Base-by-base conservation (phyloP, 345 rosid genomes). In the Camelina neglecta region DNA sequence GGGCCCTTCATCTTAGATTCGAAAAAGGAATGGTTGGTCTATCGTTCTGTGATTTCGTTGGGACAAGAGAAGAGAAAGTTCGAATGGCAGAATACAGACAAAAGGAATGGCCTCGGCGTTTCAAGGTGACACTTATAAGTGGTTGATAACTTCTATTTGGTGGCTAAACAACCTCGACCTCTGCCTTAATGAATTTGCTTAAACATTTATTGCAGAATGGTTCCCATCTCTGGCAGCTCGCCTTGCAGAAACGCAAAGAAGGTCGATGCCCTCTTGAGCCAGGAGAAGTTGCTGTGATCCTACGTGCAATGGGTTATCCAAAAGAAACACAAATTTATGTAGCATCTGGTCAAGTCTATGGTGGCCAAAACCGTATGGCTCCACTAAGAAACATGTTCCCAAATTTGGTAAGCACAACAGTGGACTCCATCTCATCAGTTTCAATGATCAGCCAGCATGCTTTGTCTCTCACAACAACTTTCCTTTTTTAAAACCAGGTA, bases 181-280 rank as follows among this genome's bases (percentile, higher is more conserved):
- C 1, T 67, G 53, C 29, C 20, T 66, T 42, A 33, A n/a, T 39
- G 15, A 42, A 26, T 15, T 21, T 39, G 11, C 35, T 56, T 62
- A 6, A 50, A 36, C 39, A 0, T 62, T 35, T 49, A 1, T 62
- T 74, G 86, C 92, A 96, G 99, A 91, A 93, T 83, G 99, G 99
- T 79, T 87, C 97, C 67, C 99, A 96, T 85, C 89, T 96, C 45
- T 93, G 98, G 98, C 96, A 96, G 74, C 83, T 88, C 21, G 93
- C 99, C 35, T 83, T 96, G 75, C 92, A 91, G 82, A 96, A 96
- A 84, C 85, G 99, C 71, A 96, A 96, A 86, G 99, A 96, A 84
- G 99, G 99, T 1, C 80, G 99, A 60, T 96, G 99, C 82, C 99
- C 99, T 75, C 99, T 96, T 75, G 99, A 93, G 81, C 99, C 99